Percentiles rank a stretch among this genome's conserved stretches.
phyloP scores from a whole-genome alignment of 306 rosid species.

The Lagenaria siceraria region DNA sequence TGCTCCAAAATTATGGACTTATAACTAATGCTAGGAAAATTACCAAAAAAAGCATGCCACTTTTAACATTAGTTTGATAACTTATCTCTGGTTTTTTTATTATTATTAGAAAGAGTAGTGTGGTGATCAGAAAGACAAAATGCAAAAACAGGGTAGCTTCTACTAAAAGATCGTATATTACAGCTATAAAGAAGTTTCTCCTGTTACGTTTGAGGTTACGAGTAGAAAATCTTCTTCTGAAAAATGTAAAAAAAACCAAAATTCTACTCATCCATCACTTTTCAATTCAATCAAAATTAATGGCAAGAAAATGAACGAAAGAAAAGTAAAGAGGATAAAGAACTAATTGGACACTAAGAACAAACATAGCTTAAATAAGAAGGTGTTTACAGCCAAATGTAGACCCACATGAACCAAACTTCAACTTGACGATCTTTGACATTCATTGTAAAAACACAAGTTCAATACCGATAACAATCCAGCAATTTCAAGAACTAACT shows the following conservation, averaged over 20 bases:
- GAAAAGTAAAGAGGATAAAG: background rate
- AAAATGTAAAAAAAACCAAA: background rate
- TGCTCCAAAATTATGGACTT: background rate
- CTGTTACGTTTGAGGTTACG: background rate
- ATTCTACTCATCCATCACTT: background rate
- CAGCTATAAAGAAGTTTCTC: background rate
- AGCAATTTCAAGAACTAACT: conserved; percentile 90
- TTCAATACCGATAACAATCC: too few relatives aligned
- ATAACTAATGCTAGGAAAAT: too few relatives aligned
- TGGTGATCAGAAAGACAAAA: background rate
- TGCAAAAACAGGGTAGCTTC: background rate
- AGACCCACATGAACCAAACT: background rate
- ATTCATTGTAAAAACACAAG: background rate
- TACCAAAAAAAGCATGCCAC: too few relatives aligned
- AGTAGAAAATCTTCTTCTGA: background rate
- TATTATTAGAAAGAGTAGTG: background rate
- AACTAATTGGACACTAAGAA: background rate
- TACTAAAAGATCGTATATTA: background rate
- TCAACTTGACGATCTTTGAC: background rate
- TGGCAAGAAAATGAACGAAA: background rate
- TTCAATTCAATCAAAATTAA: background rate
- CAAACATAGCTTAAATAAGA: background rate
- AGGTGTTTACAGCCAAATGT: background rate
- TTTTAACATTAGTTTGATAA: background rate
- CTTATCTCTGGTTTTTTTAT: too few relatives aligned